These are phyloP conservation scores for Ophiocordyceps camponoti-leonardi DNA, from an alignment of 2,329 filamentous ascomycete species.

Conservation along the genomic window DNA sequence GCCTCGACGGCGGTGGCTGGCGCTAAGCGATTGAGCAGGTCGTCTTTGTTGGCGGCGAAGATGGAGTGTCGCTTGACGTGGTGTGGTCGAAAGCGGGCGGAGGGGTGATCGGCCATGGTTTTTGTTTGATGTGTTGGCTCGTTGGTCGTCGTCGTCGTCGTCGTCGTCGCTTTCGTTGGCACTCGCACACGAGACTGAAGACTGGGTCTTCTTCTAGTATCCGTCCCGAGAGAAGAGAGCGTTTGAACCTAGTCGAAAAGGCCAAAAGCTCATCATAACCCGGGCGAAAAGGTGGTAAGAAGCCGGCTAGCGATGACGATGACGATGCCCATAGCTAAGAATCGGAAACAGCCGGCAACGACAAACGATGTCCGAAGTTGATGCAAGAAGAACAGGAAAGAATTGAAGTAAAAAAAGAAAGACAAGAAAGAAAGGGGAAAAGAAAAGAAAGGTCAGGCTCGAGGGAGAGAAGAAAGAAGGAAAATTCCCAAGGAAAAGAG, in stretches of 20 bases:
- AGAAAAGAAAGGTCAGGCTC: background rate
- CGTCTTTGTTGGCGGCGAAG: slow-evolving; percentile 23
- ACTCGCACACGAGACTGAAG: background rate
- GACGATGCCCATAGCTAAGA: slow-evolving; percentile 5
- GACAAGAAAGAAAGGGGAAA: background rate
- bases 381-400: background rate
- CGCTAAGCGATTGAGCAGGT: slow-evolving; percentile 43
- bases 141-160: background rate
- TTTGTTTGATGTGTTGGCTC: background rate
- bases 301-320: slow-evolving; percentile 3
- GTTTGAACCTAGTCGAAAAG: background rate
- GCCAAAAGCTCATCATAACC: slow-evolving; percentile 12
- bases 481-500: background rate
- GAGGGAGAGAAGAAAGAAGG: background rate
- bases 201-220: no score
- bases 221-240: background rate
- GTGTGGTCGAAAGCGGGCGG: slow-evolving; percentile 14
- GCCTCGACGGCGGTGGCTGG: slow-evolving; percentile 44
- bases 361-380: background rate
- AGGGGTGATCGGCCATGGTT: slow-evolving; percentile 14
- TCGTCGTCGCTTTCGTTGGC: background rate
- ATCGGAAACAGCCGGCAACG: background rate
- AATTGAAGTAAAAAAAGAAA: background rate
- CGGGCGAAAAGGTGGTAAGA: slow-evolving; percentile 13
- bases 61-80: slow-evolving; percentile 12